These are phyloP conservation scores for Taiozyma sp. DNA, from an alignment of 1,139 yeast genomes.

Conservation along the genomic window DNA sequence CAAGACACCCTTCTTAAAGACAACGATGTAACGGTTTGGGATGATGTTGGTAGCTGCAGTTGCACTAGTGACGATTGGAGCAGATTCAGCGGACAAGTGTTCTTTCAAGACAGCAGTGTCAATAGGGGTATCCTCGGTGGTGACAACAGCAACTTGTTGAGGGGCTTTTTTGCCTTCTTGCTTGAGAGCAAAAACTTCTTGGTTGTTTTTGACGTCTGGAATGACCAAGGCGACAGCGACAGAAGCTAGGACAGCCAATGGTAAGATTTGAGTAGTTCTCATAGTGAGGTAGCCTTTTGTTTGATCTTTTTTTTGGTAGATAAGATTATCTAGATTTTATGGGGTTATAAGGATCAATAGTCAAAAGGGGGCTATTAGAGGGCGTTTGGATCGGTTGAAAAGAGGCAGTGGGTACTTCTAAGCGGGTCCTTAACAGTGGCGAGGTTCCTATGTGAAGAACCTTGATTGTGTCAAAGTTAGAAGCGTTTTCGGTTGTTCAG, in stretches of 20 bases:
- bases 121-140: constrained; percentile 20
- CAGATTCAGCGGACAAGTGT: constrained; percentile 26
- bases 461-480: neutral
- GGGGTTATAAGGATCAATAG: neutral
- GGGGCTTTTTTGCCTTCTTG: constrained; percentile 11
- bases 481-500: neutral
- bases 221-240: constrained; percentile 59
- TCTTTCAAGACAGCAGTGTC: constrained; percentile 18
- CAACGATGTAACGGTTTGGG: constrained; percentile 74
- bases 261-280: constrained; percentile 29
- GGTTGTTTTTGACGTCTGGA: constrained; percentile 36
- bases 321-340: neutral
- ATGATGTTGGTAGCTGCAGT: constrained; percentile 43
- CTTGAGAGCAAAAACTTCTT: constrained; percentile 14
- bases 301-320: neutral
- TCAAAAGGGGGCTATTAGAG: neutral
- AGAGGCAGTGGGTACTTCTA: neutral
- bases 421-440: neutral
- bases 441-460: neutral
- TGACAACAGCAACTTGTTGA: constrained; percentile 4
- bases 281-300: constrained; percentile 12
- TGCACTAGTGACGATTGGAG: constrained; percentile 38
- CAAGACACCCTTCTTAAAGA: constrained; percentile 58
- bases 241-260: constrained; percentile 48
- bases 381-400: neutral